Evolutionary conservation across 306 rosid species (phyloP).

Genomic region (Vigna radiata): DNA sequence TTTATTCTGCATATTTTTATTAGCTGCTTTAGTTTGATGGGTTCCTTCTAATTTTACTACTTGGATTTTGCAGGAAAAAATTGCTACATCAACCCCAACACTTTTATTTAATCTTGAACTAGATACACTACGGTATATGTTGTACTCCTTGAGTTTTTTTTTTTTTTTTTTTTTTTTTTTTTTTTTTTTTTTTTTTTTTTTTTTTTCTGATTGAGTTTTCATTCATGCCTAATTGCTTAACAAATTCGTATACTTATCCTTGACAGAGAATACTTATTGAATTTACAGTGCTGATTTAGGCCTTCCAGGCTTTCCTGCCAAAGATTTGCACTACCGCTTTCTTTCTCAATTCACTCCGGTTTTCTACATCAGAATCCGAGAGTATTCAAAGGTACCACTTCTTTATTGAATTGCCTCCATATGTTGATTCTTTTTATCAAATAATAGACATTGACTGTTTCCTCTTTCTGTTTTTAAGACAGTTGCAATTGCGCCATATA

Average conservation of each 20-base stretch:
- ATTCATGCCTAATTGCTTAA: conserved; percentile 34
- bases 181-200: not conserved
- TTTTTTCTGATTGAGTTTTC: not conserved
- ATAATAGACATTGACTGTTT: conserved; percentile 43
- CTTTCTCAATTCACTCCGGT: conserved; percentile 94
- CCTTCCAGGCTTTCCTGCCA: conserved; percentile 85
- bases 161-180: not conserved
- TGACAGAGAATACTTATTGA: conserved; percentile 49
- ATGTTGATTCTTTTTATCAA: conserved; percentile 31
- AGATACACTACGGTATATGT: conserved; percentile 82
- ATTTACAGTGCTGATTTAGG: conserved; percentile 98
- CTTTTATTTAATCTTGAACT: conserved; percentile 94
- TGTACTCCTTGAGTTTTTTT: conserved; percentile 1
- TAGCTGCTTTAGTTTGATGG: conserved; percentile 34
- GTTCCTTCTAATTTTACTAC: conserved; percentile 41
- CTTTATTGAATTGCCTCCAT: not conserved
- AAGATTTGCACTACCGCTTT: conserved; percentile 93
- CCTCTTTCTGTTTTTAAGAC: conserved; percentile 60
- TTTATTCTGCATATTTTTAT: conserved; percentile 19
- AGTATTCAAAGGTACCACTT: conserved; percentile 81
- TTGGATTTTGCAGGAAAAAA: conserved; percentile 74
- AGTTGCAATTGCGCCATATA: conserved; percentile 87
- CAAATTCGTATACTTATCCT: conserved; percentile 32
- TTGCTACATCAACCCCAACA: conserved; percentile 80
- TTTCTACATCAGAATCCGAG: conserved; percentile 89